Conservation (phyloP, 257 asterid genomes). For the Gardenia jasminoides region DNA sequence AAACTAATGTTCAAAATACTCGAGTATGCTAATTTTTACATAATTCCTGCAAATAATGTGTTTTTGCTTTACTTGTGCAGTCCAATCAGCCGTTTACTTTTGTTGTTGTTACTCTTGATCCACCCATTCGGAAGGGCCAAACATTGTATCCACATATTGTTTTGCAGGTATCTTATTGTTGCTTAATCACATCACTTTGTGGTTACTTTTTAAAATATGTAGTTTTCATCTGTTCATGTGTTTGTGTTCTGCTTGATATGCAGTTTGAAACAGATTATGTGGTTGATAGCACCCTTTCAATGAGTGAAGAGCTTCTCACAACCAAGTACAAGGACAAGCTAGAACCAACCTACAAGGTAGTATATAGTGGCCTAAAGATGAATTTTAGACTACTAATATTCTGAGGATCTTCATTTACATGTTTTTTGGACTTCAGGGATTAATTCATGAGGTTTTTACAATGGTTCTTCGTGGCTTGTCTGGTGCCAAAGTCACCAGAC, state of each 20-base stretch:
- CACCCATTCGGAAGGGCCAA: slow-evolving; percentile 98
- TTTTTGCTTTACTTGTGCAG: slow-evolving; percentile 46
- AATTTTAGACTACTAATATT: not conserved
- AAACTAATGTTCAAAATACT: not conserved
- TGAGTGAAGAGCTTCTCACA: slow-evolving; percentile 73
- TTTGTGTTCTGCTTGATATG: slow-evolving; percentile 3
- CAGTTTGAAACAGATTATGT: slow-evolving; percentile 90
- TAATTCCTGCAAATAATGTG: not conserved
- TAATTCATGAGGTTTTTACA: slow-evolving; percentile 71
- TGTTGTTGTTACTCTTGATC: slow-evolving; percentile 90
- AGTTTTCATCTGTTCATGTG: slow-evolving; percentile 5
- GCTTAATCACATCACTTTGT: not conserved
- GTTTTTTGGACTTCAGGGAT: slow-evolving; percentile 56
- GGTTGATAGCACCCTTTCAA: slow-evolving; percentile 55
- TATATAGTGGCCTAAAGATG: not conserved
- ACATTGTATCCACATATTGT: slow-evolving; percentile 94
- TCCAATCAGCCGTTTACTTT: slow-evolving; percentile 89
- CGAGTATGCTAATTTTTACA: not conserved
- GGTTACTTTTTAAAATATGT: not conserved
- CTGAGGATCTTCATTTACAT: not conserved
- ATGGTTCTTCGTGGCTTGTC: slow-evolving; percentile 84
- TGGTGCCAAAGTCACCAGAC: slow-evolving; percentile 87
- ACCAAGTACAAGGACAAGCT: slow-evolving; percentile 81
- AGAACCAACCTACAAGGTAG: slow-evolving; percentile 64
- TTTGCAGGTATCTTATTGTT: slow-evolving; percentile 64